phyloP scores from a whole-genome alignment of 768 basidiomycete genomes.

The Tulasnella sp. region DNA sequence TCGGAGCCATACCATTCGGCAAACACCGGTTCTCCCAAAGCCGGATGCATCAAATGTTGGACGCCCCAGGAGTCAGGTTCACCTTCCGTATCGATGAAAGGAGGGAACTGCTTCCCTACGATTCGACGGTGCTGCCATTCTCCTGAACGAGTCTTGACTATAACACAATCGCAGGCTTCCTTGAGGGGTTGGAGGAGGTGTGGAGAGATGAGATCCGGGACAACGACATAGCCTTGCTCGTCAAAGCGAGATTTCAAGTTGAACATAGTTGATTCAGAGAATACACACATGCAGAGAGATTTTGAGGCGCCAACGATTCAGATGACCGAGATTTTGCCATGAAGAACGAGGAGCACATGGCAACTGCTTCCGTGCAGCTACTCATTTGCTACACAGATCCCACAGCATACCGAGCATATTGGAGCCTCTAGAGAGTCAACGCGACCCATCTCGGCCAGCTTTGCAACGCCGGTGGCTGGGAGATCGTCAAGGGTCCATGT shows the following conservation, averaged over 20 bases:
- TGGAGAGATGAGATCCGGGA: slow-evolving; percentile 41
- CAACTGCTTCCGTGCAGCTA: too few relatives aligned
- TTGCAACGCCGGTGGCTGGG: too few relatives aligned
- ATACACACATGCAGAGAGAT: too few relatives aligned
- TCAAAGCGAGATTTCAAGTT: slow-evolving; percentile 42
- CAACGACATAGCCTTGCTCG: slow-evolving; percentile 51
- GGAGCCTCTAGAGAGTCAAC: too few relatives aligned
- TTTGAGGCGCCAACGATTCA: too few relatives aligned
- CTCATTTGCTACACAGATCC: too few relatives aligned
- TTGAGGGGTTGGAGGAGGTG: slow-evolving; percentile 29
- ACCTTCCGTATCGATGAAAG: slow-evolving; percentile 39
- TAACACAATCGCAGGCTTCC: slow-evolving; percentile 40
- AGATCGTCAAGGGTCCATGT: too few relatives aligned
- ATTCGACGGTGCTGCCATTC: slow-evolving; percentile 55
- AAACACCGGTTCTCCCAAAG: slow-evolving; percentile 47
- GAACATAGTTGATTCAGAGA: too few relatives aligned
- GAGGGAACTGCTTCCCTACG: slow-evolving; percentile 72
- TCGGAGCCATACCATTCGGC: slow-evolving; percentile 57
- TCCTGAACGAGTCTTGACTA: slow-evolving; percentile 45
- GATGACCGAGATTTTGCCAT: too few relatives aligned
- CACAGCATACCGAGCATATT: too few relatives aligned
- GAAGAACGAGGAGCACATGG: too few relatives aligned
- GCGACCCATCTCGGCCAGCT: too few relatives aligned
- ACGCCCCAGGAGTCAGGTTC: slow-evolving; percentile 65
- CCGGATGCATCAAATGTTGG: slow-evolving; percentile 74